Evolutionary conservation across 23 red algal genomes (phyloP), one percentile per base, ranked within the genome.

Genomic region (Gracilaria domingensis): DNA sequence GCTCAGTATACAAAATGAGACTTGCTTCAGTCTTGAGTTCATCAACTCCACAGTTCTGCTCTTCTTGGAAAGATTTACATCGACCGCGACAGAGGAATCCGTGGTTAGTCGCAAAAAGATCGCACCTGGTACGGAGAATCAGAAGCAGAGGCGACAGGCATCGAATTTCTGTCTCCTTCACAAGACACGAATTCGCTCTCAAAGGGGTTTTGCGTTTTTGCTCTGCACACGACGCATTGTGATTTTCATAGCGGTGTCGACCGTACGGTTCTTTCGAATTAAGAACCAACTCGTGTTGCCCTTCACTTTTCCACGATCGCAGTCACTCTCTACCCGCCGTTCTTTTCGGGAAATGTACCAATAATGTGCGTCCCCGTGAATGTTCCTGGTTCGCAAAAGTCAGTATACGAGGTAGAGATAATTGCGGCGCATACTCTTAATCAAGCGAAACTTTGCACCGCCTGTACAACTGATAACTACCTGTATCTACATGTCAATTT

Each of bases 201-300:
- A 32, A 65, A 12, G 60, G 60, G 25, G 60, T 65, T 2, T 12
- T 65, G 1, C 11, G 4, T 45, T 45, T 45, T 45, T 32, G 8
- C 24, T 59, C 14, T 59, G 7, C 24, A 21, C 60, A 65, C 60
- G 60, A 65, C 60, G 60, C 60, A 65, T 65, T 30, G 60, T 6
- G 24, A 25, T 32, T 30, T 12, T 12, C 60, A 65, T 32, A 7
- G 26, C 26, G 60, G 60, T 65, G 60, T 65, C 24, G 60, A 28
- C 60, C 60, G 60, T 25, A 28, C n/a, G 60, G 26, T 65, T 65
- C 26, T 12, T 65, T 65, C 60, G 60, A 65, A 65, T 65, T 65
- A 30, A 65, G 60, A 65, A 25, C 16, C 4, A 16, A 8, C 6
- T 5, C 23, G 23, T 18, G 9, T 25, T 32, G 21, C 1, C 32